Conservation (phyloP, 2,329 filamentous ascomycete species). For the Chlorencoelia australis region DNA sequence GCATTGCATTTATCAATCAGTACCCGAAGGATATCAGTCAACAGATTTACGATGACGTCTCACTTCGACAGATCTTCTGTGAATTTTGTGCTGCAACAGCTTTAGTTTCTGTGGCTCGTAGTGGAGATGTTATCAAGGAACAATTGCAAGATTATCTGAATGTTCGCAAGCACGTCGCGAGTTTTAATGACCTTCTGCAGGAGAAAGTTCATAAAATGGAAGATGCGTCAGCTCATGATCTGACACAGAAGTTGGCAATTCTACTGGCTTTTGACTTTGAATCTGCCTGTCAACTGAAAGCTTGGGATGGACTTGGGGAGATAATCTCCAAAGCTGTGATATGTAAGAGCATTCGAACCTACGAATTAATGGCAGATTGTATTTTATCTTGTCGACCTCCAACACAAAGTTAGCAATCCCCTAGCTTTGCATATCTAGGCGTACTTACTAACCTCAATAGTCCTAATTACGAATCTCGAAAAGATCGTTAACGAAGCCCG, state of each 20-base stretch:
- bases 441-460: constrained; percentile 14
- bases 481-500: constrained; percentile 63
- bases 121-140: constrained; percentile 37
- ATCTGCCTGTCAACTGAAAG: constrained; percentile 53
- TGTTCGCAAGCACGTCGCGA: constrained; percentile 48
- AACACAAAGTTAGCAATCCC: constrained; percentile 33
- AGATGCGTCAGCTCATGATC: constrained; percentile 38
- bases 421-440: background rate
- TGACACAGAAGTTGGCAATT: constrained; percentile 51
- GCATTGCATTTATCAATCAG: constrained; percentile 40
- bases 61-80: constrained; percentile 55
- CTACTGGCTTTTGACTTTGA: constrained; percentile 74
- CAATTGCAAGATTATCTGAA: constrained; percentile 52
- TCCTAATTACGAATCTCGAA: constrained; percentile 39
- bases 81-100: constrained; percentile 54
- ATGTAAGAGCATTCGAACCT: constrained; percentile 37
- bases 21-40: constrained; percentile 39
- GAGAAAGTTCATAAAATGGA: constrained; percentile 32
- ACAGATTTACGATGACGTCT: constrained; percentile 37
- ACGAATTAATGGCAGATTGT: constrained; percentile 57
- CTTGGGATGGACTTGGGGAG: constrained; percentile 54
- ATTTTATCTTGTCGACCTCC: constrained; percentile 45
- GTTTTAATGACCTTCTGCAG: constrained; percentile 42
- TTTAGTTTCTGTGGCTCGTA: constrained; percentile 41
- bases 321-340: constrained; percentile 45